Conservation (phyloP, 2,329 filamentous ascomycete genomes). For the Aspergillus sp. region DNA sequence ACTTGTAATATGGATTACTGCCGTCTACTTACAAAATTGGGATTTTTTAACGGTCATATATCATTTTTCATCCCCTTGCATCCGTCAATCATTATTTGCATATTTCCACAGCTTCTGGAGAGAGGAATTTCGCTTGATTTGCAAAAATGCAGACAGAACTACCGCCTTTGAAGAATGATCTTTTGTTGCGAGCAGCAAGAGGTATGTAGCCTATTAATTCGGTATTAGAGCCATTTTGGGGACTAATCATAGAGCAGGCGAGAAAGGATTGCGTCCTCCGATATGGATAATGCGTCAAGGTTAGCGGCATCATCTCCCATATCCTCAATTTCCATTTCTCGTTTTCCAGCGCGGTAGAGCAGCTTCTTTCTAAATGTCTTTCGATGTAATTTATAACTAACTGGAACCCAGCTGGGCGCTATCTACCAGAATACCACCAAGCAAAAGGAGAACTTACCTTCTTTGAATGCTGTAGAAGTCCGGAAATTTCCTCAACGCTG, state of each 20-base stretch:
- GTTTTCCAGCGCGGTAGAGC: no score
- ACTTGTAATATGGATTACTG: no score
- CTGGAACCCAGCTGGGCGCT: constrained; percentile 93
- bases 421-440: constrained; percentile 96
- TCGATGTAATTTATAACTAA: no score
- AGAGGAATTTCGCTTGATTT: no score
- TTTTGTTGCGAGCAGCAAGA: constrained; percentile 83
- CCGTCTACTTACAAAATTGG: no score
- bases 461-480: constrained; percentile 92
- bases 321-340: no score
- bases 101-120: no score
- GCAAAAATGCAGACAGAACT: constrained; percentile 69
- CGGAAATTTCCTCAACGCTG: constrained; percentile 86
- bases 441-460: constrained; percentile 89
- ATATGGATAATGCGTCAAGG: constrained; percentile 99
- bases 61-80: no score
- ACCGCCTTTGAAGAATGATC: constrained; percentile 83
- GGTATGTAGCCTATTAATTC: constrained; percentile 50
- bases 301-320: constrained; percentile 44
- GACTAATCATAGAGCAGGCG: constrained; percentile 51
- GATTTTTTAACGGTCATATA: no score
- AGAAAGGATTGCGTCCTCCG: constrained; percentile 85
- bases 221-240: neutral
- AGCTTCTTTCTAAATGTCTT: no score
- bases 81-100: no score